Evolutionary conservation across 164 flowering plant genomes (phyloP).

Genomic region (grape (Vitis vinifera)): DNA sequence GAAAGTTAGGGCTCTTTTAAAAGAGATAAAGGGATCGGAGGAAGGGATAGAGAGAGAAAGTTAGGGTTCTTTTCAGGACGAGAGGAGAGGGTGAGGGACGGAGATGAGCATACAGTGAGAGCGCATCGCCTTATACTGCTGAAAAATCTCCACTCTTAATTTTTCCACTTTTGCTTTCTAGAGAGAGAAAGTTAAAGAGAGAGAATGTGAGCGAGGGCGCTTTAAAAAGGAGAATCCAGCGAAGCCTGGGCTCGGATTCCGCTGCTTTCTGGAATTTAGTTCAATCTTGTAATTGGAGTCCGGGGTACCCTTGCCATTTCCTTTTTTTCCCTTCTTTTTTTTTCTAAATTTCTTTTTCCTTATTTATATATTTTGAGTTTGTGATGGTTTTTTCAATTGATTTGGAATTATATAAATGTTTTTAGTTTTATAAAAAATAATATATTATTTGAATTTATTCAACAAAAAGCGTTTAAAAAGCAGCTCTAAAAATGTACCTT

Average conservation of each 20-base stretch:
- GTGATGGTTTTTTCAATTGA: no score
- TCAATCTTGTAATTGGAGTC: conserved; percentile 14
- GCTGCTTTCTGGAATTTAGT: conserved; percentile 9
- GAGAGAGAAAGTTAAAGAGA: conserved; percentile 5
- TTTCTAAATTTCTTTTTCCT: no score
- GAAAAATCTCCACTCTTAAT: neutral
- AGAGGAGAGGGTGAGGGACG: neutral
- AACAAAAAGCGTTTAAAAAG: no score
- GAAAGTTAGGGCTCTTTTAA: conserved; percentile 7
- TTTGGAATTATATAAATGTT: no score
- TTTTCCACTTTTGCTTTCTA: neutral
- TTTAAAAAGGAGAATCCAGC: conserved; percentile 19
- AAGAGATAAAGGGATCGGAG: no score
- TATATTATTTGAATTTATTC: no score
- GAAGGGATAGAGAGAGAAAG: neutral
- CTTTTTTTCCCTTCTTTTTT: neutral
- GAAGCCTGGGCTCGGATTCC: conserved; percentile 18
- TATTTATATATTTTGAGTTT: no score
- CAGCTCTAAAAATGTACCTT: no score
- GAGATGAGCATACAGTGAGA: neutral
- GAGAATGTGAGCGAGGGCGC: neutral
- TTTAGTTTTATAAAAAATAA: no score
- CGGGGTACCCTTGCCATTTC: neutral
- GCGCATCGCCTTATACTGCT: no score
- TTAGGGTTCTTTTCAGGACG: neutral